Base-by-base conservation (phyloP, 1,139 yeast genomes). In the Kurtzmaniella quercitrusa region DNA sequence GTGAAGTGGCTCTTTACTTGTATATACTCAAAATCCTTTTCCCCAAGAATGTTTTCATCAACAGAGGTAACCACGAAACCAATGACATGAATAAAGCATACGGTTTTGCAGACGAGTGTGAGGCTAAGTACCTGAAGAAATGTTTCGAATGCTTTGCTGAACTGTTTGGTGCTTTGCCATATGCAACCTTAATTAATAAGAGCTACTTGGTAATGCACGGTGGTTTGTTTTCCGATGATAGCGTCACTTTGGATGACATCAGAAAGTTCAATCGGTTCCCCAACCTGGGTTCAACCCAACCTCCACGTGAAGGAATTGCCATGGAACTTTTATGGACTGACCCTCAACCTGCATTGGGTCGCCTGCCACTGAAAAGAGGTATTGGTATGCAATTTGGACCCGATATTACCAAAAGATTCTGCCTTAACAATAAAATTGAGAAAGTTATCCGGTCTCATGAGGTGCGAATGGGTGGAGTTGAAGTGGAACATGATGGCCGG, bases 291-390 rank as follows among this genome's bases (percentile, higher is more conserved):
- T 63, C 74, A 23, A 74, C 80, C 21, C 97, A 89, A 65, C 97
- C 97, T 16, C 94, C 96, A 38, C 78, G 83, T 52, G 89, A 85
- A 45, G 98, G 98, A 8, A 70, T 88, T 39, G 95, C 94, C 62
- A 93, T 91, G 97, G 98, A 93, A 59, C 74, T 94, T 60, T 71
- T 93, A 47, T 93, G 99, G 99, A 88, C 98, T 0, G 99, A 93
- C 61, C 99, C 99, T 1, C 97, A 89, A 61, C 71, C 73, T 0
- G 71, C 65, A 9, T 68, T 77, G 15, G 98, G 98, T 12, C 76
- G 95, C 40, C 80, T 89, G 1, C 88, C 95, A 3, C 86, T 95
- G 19, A 89, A 89, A 65, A 79, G 99, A 60, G 99, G 99, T 34
- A 82, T 91, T 43, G 98, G 98, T 21, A 79, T 88, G 64, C 96